Evolutionary conservation across 2,329 filamentous ascomycete genomes (phyloP).

Genomic region (Juglanconis juglandina): DNA sequence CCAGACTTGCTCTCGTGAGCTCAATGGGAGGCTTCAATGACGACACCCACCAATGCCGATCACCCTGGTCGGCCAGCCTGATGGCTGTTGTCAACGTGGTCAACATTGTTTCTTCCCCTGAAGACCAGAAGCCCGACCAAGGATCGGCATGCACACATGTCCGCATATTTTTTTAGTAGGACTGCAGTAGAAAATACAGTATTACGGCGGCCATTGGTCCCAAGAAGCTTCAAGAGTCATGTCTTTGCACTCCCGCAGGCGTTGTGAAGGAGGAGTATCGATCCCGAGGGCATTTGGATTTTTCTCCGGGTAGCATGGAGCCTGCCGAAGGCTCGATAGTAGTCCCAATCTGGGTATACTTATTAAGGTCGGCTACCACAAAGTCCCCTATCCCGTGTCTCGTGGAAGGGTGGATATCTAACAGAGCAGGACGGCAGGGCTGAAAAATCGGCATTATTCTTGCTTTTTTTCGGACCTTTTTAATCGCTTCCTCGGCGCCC

Average conservation of each 20-base stretch:
- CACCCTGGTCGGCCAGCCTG: conserved; percentile 3
- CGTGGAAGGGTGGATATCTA: background rate
- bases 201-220: conserved; percentile 3
- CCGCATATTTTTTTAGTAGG: background rate
- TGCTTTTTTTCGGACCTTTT: background rate
- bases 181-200: background rate
- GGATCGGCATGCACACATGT: background rate
- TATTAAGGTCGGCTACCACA: background rate
- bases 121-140: background rate
- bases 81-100: conserved; percentile 4
- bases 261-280: background rate
- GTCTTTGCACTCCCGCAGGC: background rate
- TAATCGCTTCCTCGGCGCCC: background rate
- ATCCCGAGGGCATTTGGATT: background rate
- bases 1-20: conserved; percentile 13
- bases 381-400: background rate
- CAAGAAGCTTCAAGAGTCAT: background rate
- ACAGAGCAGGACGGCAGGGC: background rate
- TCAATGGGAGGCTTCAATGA: conserved; percentile 8
- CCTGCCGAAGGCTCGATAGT: background rate
- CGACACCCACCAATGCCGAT: conserved; percentile 9
- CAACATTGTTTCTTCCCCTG: background rate
- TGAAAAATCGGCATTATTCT: background rate
- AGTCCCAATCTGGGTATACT: background rate
- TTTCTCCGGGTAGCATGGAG: background rate